Percentiles rank a stretch among this genome's conserved stretches.
phyloP scores from a whole-genome alignment of 225 moss, liverwort and hornwort species.

The Takakia lepidozioides region DNA sequence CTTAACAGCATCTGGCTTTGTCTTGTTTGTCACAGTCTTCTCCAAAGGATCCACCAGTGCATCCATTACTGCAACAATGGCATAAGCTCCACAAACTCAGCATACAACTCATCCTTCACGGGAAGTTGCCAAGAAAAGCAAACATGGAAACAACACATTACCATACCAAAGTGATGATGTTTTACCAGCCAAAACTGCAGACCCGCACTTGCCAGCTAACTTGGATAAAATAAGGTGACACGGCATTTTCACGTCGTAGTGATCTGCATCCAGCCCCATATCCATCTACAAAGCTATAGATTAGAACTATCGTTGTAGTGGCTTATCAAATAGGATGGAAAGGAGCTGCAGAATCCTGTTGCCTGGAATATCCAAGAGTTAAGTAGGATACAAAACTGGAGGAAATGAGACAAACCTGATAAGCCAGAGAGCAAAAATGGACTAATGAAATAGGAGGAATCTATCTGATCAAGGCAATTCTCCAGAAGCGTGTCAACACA shows the following conservation, averaged over 20 bases:
- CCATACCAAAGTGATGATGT: background rate
- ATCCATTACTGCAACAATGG: slow-evolving; percentile 59
- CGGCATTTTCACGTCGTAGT: slow-evolving; percentile 99
- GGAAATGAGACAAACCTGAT: slow-evolving; percentile 52
- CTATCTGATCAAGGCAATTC: slow-evolving; percentile 93
- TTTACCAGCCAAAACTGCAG: slow-evolving; percentile 90
- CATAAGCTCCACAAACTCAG: background rate
- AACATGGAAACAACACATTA: no score
- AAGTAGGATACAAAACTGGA: no score
- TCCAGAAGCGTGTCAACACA: slow-evolving; percentile 99
- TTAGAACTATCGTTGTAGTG: no score
- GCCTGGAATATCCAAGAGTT: no score
- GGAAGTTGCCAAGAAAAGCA: no score
- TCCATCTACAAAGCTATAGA: background rate
- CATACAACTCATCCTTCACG: no score
- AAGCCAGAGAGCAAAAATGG: slow-evolving; percentile 90
- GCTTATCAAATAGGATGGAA: no score
- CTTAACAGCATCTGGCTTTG: slow-evolving; percentile 98
- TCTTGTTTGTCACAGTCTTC: slow-evolving; percentile 93
- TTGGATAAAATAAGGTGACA: slow-evolving; percentile 95
- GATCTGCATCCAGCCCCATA: slow-evolving; percentile 56
- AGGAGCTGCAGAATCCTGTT: no score
- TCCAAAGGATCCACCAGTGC: slow-evolving; percentile 94
- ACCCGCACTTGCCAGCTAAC: slow-evolving; percentile 84
- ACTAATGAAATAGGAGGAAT: slow-evolving; percentile 90